These are phyloP conservation scores for Plasmodium gallinaceum DNA, from an alignment of 169 alveolate species.

Conservation along the genomic window DNA sequence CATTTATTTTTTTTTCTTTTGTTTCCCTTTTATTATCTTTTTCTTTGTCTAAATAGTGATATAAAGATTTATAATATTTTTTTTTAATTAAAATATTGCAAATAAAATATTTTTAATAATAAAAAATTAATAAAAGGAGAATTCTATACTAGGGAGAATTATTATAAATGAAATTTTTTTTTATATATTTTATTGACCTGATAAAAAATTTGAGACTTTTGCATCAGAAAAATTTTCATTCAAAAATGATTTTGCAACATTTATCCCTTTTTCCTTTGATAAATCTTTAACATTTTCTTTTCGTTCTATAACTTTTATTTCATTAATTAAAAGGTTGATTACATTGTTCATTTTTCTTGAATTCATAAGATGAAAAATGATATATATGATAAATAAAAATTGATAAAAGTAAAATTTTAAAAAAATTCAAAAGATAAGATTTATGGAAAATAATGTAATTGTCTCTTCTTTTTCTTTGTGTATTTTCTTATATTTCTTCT, in stretches of 20 bases:
- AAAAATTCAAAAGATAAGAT: neutral
- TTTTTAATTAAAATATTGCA: neutral
- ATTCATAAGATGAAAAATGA: constrained; percentile 41
- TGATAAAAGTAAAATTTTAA: neutral
- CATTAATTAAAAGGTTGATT: constrained; percentile 66
- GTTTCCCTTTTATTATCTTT: neutral
- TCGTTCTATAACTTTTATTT: constrained; percentile 58
- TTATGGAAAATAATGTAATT: neutral
- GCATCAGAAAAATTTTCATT: constrained; percentile 59
- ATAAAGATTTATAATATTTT: too few relatives aligned
- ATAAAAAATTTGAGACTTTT: neutral
- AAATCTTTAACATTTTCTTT: constrained; percentile 39
- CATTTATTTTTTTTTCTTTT: neutral
- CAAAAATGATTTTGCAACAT: constrained; percentile 72
- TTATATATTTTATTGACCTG: neutral
- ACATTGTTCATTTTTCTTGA: constrained; percentile 53
- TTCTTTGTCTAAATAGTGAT: neutral
- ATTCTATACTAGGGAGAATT: neutral
- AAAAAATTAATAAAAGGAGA: neutral
- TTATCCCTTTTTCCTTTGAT: constrained; percentile 57
- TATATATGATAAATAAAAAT: neutral
- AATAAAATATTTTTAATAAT: neutral
- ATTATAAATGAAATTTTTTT: neutral
- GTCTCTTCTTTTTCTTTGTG: too few relatives aligned
- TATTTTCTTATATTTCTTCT: too few relatives aligned